Evolutionary conservation across 495 filamentous ascomycete species (phyloP).

Genomic region (Podospora pseudopauciseta): DNA sequence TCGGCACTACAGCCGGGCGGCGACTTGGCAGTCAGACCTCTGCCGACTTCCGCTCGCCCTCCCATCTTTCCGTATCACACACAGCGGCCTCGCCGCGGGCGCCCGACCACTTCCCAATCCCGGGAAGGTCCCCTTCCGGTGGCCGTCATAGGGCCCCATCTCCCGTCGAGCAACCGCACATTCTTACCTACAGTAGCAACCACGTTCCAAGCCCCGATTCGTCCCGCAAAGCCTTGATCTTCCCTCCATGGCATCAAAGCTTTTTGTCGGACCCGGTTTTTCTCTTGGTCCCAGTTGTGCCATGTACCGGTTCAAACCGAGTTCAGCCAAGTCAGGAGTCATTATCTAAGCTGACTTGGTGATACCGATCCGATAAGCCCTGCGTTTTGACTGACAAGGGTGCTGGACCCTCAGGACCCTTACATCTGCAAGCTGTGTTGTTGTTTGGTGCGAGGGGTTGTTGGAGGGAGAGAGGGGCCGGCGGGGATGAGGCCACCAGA

Average conservation of each 20-base stretch:
- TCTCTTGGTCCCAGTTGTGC: neutral
- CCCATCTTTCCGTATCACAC: neutral
- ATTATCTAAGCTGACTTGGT: neutral
- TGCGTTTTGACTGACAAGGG: no score
- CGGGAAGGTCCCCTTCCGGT: neutral
- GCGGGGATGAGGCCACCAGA: neutral
- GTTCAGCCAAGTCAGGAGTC: neutral
- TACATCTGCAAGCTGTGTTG: neutral
- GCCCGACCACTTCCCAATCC: neutral
- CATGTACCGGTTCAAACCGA: neutral
- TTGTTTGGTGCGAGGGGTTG: neutral
- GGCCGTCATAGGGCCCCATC: conserved; percentile 5
- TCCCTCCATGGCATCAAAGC: neutral
- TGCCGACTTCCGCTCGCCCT: conserved; percentile 7
- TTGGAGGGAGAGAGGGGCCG: neutral
- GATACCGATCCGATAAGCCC: neutral
- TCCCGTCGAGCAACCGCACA: neutral
- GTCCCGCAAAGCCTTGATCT: conserved; percentile 5
- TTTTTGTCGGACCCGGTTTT: neutral
- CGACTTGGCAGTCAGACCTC: conserved; percentile 19
- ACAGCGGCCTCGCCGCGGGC: neutral
- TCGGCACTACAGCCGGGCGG: conserved; percentile 19
- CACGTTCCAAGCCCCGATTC: conserved; percentile 9
- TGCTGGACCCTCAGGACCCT: neutral
- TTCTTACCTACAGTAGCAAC: neutral